Evolutionary conservation across 2,329 filamentous ascomycete species (phyloP).

Genomic region (Hortaea werneckii): DNA sequence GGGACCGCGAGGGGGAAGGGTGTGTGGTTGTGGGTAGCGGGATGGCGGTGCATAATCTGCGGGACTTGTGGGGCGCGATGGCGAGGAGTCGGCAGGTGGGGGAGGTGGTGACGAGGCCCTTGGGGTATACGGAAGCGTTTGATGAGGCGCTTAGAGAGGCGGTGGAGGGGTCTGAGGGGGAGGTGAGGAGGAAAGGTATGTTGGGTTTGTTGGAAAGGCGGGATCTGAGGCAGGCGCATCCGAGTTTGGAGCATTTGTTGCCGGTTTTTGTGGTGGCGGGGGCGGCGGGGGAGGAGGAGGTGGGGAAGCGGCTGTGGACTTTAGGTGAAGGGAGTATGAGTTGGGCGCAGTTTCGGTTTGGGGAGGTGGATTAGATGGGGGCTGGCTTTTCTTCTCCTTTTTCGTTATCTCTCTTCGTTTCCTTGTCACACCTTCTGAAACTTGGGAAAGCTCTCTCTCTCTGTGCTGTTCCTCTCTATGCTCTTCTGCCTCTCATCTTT

Average conservation of each 20-base stretch:
- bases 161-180: slow-evolving; percentile 17
- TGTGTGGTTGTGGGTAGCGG: slow-evolving; percentile 61
- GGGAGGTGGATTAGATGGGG: slow-evolving; percentile 3
- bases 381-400: no score
- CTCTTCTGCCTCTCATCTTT: neutral
- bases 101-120: slow-evolving; percentile 2
- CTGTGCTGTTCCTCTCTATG: no score
- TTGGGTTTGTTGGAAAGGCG: slow-evolving; percentile 23
- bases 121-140: slow-evolving; percentile 27
- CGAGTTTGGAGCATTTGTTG: slow-evolving; percentile 52
- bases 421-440: no score
- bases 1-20: slow-evolving; percentile 44
- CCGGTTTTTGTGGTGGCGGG: slow-evolving; percentile 43
- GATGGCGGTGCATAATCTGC: slow-evolving; percentile 50
- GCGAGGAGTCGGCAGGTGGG: neutral
- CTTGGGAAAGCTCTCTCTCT: no score
- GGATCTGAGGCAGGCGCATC: slow-evolving; percentile 54
- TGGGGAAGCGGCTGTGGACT: slow-evolving; percentile 25
- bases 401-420: no score
- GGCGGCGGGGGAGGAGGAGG: slow-evolving; percentile 24
- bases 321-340: slow-evolving; percentile 25
- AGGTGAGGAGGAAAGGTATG: slow-evolving; percentile 25
- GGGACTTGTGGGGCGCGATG: slow-evolving; percentile 14
- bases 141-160: slow-evolving; percentile 26
- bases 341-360: slow-evolving; percentile 28